A percentile compares a stretch with the other conserved stretches of the same genome.
Evolutionary conservation across 768 basidiomycete genomes (phyloP).

Genomic region (Phallus indusiatus): DNA sequence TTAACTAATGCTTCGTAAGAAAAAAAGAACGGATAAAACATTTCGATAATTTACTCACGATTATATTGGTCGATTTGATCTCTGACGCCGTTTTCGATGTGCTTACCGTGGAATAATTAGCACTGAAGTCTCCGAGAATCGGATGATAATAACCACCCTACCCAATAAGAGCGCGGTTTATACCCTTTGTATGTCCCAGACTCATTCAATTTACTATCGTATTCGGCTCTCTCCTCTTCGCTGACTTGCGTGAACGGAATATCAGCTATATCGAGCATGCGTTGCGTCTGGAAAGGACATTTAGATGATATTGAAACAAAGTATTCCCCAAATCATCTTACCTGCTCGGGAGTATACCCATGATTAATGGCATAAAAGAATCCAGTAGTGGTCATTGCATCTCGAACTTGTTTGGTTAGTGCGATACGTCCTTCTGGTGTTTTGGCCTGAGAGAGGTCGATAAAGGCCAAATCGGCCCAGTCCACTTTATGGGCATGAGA

Average conservation of each 20-base stretch:
- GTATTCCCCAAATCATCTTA: no score
- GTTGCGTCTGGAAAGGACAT: constrained; percentile 26
- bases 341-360: constrained; percentile 23
- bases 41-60: no score
- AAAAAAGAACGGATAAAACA: no score
- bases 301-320: no score
- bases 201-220: constrained; percentile 10
- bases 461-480: constrained; percentile 41
- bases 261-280: constrained; percentile 39
- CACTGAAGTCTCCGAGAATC: neutral
- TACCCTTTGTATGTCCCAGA: constrained; percentile 36
- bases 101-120: constrained; percentile 18
- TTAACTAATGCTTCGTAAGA: constrained; percentile 32
- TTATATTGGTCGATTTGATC: constrained; percentile 39
- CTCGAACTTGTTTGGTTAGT: constrained; percentile 31
- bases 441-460: constrained; percentile 36
- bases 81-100: constrained; percentile 31
- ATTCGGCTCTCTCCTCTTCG: constrained; percentile 20
- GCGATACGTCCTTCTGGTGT: constrained; percentile 29
- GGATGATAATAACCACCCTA: constrained; percentile 18
- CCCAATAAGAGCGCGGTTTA: constrained; percentile 30
- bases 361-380: constrained; percentile 38
- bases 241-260: constrained; percentile 32
- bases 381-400: constrained; percentile 34
- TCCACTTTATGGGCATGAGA: constrained; percentile 31